Conservation (phyloP, 78 protist species). For the Dictyostelium capitatum region DNA sequence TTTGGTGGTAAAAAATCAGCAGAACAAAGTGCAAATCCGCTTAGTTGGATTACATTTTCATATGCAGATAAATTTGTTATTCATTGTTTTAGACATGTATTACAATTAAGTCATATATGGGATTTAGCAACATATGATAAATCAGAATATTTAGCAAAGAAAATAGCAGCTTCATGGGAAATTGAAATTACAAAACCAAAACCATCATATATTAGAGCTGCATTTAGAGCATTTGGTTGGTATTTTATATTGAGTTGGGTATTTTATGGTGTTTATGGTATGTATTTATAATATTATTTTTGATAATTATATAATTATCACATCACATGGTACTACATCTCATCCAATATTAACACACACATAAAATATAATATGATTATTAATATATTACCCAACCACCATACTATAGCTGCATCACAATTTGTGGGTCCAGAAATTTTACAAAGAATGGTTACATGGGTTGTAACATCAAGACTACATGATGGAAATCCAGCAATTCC, state of each 20-base stretch:
- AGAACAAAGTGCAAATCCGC: background rate
- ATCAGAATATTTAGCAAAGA: slow-evolving; percentile 17
- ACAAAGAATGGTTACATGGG: slow-evolving; percentile 50
- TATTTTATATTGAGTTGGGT: slow-evolving; percentile 63
- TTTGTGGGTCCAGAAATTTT: slow-evolving; percentile 77
- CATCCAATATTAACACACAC: no score
- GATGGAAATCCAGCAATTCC: background rate
- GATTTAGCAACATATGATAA: slow-evolving; percentile 62
- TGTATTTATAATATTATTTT: no score
- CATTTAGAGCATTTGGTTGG: slow-evolving; percentile 67
- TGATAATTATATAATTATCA: no score
- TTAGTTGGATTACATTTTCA: slow-evolving; percentile 8
- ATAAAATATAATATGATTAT: no score
- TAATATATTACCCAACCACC: no score
- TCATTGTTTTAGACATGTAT: slow-evolving; percentile 62
- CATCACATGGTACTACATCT: no score
- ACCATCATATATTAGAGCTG: slow-evolving; percentile 59
- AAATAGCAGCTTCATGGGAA: slow-evolving; percentile 37
- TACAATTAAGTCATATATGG: slow-evolving; percentile 53
- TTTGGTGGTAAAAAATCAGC: slow-evolving; percentile 49
- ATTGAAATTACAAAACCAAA: slow-evolving; percentile 32
- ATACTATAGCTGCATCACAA: slow-evolving; percentile 64
- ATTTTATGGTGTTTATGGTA: slow-evolving; percentile 48
- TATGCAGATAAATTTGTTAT: slow-evolving; percentile 62
- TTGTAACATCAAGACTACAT: background rate